A percentile compares a stretch with the other conserved stretches of the same genome.
Evolutionary conservation across 2,329 filamentous ascomycete species (phyloP).

Genomic region (Exophiala mesophila): DNA sequence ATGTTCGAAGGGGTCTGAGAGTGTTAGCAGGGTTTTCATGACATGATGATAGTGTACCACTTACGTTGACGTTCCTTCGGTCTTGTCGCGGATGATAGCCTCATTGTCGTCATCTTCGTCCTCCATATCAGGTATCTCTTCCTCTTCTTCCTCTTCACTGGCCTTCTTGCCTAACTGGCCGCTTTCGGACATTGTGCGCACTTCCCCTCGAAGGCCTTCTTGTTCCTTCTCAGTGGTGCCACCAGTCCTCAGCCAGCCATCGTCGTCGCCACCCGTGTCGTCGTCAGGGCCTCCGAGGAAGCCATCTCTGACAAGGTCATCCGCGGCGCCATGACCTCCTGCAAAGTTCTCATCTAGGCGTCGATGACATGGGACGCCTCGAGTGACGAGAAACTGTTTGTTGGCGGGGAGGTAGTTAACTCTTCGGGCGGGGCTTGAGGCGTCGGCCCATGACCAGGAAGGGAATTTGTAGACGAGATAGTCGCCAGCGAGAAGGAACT

Average conservation of each 20-base stretch:
- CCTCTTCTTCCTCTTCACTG: constrained; percentile 61
- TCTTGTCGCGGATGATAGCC: constrained; percentile 81
- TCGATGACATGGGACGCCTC: constrained; percentile 88
- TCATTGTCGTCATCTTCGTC: constrained; percentile 92
- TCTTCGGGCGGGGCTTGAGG: constrained; percentile 72
- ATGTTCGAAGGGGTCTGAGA: constrained; percentile 77
- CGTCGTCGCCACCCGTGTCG: constrained; percentile 56
- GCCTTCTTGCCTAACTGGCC: constrained; percentile 76
- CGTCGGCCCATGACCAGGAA: constrained; percentile 94
- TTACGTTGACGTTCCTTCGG: constrained; percentile 51
- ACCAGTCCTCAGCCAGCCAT: constrained; percentile 88
- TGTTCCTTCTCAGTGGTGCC: constrained; percentile 58
- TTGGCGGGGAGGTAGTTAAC: constrained; percentile 75
- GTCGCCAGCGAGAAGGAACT: constrained; percentile 92
- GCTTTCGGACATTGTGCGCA: constrained; percentile 81
- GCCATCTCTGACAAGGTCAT: constrained; percentile 77
- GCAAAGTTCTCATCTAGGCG: constrained; percentile 91
- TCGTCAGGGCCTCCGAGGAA: constrained; percentile 50
- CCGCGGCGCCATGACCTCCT: constrained; percentile 78
- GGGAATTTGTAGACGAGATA: constrained; percentile 99
- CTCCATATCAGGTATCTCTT: constrained; percentile 96
- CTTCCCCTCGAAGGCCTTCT: constrained; percentile 71
- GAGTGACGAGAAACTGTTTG: constrained; percentile 93
- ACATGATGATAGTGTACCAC: constrained; percentile 31
- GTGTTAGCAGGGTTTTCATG: too few species aligned